Conservation (phyloP, 441 rosid genomes). For the Rhodomyrtus psidioides region DNA sequence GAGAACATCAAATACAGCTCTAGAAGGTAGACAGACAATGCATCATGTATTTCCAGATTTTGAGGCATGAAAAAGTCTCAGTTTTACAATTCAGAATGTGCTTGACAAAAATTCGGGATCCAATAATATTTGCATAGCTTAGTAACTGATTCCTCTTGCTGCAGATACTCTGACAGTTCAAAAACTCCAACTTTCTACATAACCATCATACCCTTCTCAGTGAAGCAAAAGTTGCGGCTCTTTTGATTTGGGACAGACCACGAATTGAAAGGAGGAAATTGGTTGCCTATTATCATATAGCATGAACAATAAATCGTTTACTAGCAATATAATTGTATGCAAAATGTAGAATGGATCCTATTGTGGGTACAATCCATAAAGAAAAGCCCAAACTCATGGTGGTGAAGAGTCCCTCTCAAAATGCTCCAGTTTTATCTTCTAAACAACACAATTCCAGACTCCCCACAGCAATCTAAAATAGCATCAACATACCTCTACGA, state of each 20-base stretch:
- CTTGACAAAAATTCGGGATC: neutral
- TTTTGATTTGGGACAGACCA: neutral
- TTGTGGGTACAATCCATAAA: neutral
- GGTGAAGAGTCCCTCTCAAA: neutral
- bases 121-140: neutral
- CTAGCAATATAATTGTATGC: neutral
- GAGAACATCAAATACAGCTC: neutral
- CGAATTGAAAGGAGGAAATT: neutral
- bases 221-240: neutral
- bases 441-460: neutral
- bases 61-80: neutral
- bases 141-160: neutral
- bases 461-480: neutral
- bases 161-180: neutral
- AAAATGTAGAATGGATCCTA: neutral
- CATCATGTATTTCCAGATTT: neutral
- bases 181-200: neutral
- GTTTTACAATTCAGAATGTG: neutral
- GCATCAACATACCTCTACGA: slow-evolving; percentile 48
- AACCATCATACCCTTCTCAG: neutral
- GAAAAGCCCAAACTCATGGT: neutral
- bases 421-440: neutral
- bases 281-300: neutral
- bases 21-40: neutral
- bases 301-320: neutral